These are phyloP conservation scores for Puccinia brachypodii DNA, from an alignment of 1,284 basidiomycete species.

Conservation along the genomic window DNA sequence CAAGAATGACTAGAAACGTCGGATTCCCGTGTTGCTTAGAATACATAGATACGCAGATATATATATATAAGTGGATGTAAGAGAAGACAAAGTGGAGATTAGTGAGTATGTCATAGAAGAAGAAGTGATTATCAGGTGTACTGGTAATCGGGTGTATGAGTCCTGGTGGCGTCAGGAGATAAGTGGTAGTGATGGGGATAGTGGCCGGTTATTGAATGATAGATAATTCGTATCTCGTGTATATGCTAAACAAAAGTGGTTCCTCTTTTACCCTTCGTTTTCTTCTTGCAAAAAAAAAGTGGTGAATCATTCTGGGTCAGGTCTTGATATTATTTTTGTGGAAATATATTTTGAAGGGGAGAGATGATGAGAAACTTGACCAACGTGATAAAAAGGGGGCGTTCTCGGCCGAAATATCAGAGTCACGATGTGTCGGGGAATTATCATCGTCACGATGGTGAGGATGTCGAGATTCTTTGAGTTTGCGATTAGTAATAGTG, in stretches of 20 bases:
- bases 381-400: slow-evolving; percentile 3
- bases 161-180: too few relatives aligned
- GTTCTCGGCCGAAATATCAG: not conserved
- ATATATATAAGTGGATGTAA: too few relatives aligned
- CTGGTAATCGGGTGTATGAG: too few relatives aligned
- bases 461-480: not conserved
- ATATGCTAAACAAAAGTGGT: not conserved
- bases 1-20: too few relatives aligned
- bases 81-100: too few relatives aligned
- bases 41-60: too few relatives aligned
- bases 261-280: not conserved
- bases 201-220: not conserved
- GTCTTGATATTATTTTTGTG: not conserved
- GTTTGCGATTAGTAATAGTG: not conserved
- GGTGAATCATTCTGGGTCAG: not conserved
- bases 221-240: too few relatives aligned
- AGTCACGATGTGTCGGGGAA: not conserved
- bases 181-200: not conserved
- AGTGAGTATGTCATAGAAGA: too few relatives aligned
- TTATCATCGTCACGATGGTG: not conserved
- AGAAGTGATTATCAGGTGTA: too few relatives aligned
- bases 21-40: too few relatives aligned
- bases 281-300: not conserved
- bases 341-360: not conserved
- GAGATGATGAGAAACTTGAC: not conserved